Evolutionary conservation across 1,139 yeast species (phyloP).

Genomic region (Meyerozyma guilliermondii): DNA sequence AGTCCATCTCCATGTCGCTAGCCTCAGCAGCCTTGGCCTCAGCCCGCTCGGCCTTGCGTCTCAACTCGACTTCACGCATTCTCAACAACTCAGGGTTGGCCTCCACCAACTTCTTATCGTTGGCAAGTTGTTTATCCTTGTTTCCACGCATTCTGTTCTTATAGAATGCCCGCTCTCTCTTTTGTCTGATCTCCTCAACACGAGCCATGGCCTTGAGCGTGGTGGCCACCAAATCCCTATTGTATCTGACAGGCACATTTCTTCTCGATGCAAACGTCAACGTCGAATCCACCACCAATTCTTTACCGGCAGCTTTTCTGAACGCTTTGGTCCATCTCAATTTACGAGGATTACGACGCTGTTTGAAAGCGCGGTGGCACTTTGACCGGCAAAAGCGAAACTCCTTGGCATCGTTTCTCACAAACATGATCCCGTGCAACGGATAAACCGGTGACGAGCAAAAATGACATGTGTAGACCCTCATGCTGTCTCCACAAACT

Average conservation of each 20-base stretch:
- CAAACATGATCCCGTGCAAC: conserved; percentile 96
- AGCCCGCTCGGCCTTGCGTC: conserved; percentile 70
- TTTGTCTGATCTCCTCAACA: conserved; percentile 91
- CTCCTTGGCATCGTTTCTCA: conserved; percentile 96
- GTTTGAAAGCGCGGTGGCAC: conserved; percentile 96
- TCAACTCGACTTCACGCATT: conserved; percentile 88
- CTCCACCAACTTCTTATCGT: conserved; percentile 86
- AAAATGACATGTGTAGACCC: conserved; percentile 92
- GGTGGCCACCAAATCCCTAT: conserved; percentile 91
- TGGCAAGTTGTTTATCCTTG: conserved; percentile 76
- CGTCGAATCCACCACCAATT: conserved; percentile 94
- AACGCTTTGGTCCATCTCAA: conserved; percentile 98
- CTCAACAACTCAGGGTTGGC: conserved; percentile 82
- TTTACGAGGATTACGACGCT: conserved; percentile 98
- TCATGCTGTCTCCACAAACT: conserved; percentile 43
- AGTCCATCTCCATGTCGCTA: conserved; percentile 35
- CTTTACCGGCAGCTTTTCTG: conserved; percentile 99
- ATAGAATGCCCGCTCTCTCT: conserved; percentile 97
- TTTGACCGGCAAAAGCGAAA: conserved; percentile 96
- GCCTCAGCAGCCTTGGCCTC: conserved; percentile 54
- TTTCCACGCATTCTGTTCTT: conserved; percentile 99
- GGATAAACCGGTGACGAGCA: conserved; percentile 98
- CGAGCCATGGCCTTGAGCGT: conserved; percentile 94
- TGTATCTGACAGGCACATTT: conserved; percentile 96
- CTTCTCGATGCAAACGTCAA: conserved; percentile 95